These are phyloP conservation scores for Emmonsiellopsis sp. DNA, from an alignment of 2,329 filamentous ascomycete genomes.

Conservation along the genomic window DNA sequence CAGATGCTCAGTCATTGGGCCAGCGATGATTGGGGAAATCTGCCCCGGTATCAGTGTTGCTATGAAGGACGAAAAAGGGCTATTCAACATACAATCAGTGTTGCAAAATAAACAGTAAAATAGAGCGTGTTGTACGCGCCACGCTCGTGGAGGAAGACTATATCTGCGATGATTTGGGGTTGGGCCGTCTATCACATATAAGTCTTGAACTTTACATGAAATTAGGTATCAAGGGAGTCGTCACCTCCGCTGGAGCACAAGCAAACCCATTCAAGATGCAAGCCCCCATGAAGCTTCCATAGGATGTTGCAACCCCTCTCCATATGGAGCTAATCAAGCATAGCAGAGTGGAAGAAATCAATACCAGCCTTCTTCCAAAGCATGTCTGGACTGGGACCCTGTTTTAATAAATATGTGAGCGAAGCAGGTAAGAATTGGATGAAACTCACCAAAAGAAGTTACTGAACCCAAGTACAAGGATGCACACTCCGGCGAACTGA, in stretches of 20 bases:
- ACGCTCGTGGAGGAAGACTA: constrained; percentile 56
- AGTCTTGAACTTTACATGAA: not conserved
- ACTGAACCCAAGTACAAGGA: constrained; percentile 49
- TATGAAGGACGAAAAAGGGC: constrained; percentile 12
- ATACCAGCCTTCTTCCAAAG: constrained; percentile 46
- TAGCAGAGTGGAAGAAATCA: constrained; percentile 43
- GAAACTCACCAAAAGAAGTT: constrained; percentile 48
- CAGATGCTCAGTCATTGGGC: constrained; percentile 49
- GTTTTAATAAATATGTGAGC: not conserved
- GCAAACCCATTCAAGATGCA: constrained; percentile 54
- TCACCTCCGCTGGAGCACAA: constrained; percentile 48
- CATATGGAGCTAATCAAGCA: constrained; percentile 47
- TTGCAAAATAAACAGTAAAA: constrained; percentile 54
- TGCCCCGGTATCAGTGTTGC: constrained; percentile 6
- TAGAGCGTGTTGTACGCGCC: constrained; percentile 55
- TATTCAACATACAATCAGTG: constrained; percentile 41
- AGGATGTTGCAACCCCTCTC: constrained; percentile 49
- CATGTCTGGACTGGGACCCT: constrained; percentile 48
- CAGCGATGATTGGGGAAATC: constrained; percentile 49
- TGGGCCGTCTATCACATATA: constrained; percentile 39
- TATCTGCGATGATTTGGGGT: constrained; percentile 54
- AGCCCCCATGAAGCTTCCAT: constrained; percentile 55
- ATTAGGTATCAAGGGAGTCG: not conserved
- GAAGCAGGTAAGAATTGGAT: not conserved
- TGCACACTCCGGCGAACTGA: constrained; percentile 48